Evolutionary conservation across 352 stramenopile genomes (phyloP), one percentile per base, ranked within the genome.

Genomic region (Phytophthora chlamydospora): DNA sequence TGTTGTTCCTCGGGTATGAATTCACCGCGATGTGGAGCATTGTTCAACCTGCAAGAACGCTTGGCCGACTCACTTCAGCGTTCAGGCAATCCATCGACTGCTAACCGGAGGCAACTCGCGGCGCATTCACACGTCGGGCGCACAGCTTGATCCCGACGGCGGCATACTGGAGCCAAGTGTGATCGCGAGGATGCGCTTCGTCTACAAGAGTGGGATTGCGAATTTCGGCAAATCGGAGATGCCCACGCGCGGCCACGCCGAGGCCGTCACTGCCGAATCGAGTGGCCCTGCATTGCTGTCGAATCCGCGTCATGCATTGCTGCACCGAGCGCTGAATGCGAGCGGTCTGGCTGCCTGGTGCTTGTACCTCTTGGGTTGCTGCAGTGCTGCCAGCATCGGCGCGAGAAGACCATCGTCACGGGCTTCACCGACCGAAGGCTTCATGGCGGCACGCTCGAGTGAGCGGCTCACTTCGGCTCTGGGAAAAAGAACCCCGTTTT

Each of bases 181-280:
- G 29, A 35, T 56, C 34, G 32, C 4, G 36, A 17, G 29, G 29
- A 52, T 52, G 45, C 29, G 34, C 33, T 35, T 48, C 41, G 58
- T 66, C 58, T 60, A 66, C 58, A 66, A 51, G 32, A 59, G 47
- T 65, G 38, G 56, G 47, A 59, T 21, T 9, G 12, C 24, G 45
- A 11, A 17, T 21, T 21, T 17, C 17, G 5, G n/a, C 38, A 43
- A 43, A 43, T 43, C 38, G 11, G 38, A 29, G 24, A n/a, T n/a
- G n/a, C n/a, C n/a, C n/a, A n/a, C n/a, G n/a, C 24, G 4, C 24
- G 2, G 24, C 24, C 24, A 29, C 24, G 24, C 24, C 24, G 24
- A 29, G 24, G 24, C 24, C 6, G 38, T 43, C 38, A 43, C 21
- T 27, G 14, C 38, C 14, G 11, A n/a, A 39, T 17, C 4, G 17